A percentile compares a stretch with the other conserved stretches of the same genome.
Evolutionary conservation across 352 stramenopile genomes (phyloP).

Genomic region (Globisporangium acanthophoron): DNA sequence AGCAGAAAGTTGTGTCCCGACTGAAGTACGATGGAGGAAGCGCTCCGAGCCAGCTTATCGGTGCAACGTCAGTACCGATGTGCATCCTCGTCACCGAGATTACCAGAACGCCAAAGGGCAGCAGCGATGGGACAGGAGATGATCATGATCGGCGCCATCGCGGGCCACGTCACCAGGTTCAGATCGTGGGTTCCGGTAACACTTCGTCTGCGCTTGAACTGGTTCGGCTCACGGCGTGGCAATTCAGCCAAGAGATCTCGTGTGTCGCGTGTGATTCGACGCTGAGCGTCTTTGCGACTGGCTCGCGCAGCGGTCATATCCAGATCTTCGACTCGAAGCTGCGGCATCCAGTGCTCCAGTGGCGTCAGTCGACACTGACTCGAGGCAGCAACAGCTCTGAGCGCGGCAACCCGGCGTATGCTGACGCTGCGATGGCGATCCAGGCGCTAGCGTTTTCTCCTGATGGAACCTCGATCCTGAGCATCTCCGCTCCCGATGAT

Average conservation of each 20-base stretch:
- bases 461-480: conserved; percentile 6
- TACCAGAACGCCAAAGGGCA: too few species aligned
- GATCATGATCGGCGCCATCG: background rate
- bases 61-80: background rate
- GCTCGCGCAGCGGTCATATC: conserved; percentile 1
- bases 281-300: conserved; percentile 6
- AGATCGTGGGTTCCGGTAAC: background rate
- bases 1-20: conserved; percentile 1
- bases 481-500: background rate
- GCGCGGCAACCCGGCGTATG: background rate
- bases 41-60: background rate
- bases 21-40: conserved; percentile 1
- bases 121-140: background rate
- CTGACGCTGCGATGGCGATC: background rate
- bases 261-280: conserved; percentile 4
- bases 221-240: conserved; percentile 4
- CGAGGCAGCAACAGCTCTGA: too few species aligned
- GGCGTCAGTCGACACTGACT: background rate
- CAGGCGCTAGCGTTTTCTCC: conserved; percentile 9
- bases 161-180: background rate
- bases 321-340: conserved; percentile 10
- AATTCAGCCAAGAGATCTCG: background rate
- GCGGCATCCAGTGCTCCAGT: conserved; percentile 8
- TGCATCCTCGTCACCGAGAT: background rate
- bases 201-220: background rate